Percentiles rank a stretch among this genome's conserved stretches.
phyloP scores from a whole-genome alignment of 805 yeast species.

The Isabelozyma heimii region DNA sequence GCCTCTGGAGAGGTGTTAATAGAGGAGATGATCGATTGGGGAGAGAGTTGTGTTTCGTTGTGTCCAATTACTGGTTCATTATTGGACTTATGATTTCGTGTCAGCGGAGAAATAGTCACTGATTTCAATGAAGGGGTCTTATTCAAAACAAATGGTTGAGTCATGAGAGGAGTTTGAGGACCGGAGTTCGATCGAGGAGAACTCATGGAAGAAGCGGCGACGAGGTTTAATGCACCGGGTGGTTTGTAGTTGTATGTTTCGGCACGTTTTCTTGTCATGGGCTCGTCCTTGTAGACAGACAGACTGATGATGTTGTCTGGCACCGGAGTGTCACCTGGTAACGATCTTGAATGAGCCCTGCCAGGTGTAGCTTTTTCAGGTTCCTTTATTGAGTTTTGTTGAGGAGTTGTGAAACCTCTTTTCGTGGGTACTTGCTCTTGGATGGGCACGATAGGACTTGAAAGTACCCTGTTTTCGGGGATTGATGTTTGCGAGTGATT shows the following conservation, averaged over 20 bases:
- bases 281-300: neutral
- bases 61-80: neutral
- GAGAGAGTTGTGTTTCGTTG: neutral
- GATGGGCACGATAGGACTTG: conserved; percentile 32
- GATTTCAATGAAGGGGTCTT: conserved; percentile 37
- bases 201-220: conserved; percentile 2
- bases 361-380: conserved; percentile 5
- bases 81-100: conserved; percentile 8
- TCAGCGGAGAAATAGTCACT: conserved; percentile 37
- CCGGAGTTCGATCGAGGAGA: neutral
- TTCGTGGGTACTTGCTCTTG: conserved; percentile 9
- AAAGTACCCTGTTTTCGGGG: conserved; percentile 20
- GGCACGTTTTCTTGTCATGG: conserved; percentile 15
- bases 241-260: conserved; percentile 18
- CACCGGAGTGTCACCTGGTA: conserved; percentile 14
- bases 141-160: conserved; percentile 8
- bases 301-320: neutral
- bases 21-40: neutral
- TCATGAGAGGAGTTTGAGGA: conserved; percentile 13
- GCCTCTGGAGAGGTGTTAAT: conserved; percentile 3
- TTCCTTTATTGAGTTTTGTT: neutral
- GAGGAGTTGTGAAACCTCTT: neutral
- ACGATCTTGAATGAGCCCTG: conserved; percentile 33
- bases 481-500: conserved; percentile 9
- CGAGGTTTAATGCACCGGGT: conserved; percentile 6